Base-by-base conservation (phyloP, 495 filamentous ascomycete genomes). In the Xylaria longipes region DNA sequence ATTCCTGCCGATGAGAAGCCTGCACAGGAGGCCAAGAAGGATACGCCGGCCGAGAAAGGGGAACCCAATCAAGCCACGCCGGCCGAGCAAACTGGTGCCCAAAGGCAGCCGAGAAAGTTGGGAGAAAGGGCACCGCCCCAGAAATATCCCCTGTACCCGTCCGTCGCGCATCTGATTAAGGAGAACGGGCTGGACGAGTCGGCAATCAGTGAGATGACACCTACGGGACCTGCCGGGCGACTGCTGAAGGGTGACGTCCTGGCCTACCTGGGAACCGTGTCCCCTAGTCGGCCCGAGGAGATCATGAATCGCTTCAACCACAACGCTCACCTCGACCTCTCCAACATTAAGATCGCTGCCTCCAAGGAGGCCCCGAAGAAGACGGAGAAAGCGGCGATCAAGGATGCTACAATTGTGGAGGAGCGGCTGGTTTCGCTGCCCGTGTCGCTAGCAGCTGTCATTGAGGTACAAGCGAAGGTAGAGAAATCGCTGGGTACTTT, bases 221-320 rank as follows among this genome's bases (percentile, higher is more conserved):
- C 93, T 12, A 95, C 91, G 35, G 96, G 96, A 20, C 96, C 96
- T 43, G 92, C 91, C 79, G 94, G 95, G 58, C 91, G 97, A 60
- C 85, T 99, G 52, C 87, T 99, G 43, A 99, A 99, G 83, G 96
- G 96, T 60, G 96, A 99, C 79, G 93, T 99, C 11, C 89, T 99
- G 56, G 94, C 94, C 39, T 96, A 95, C 79, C 83, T 98, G 17
- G 96, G 97, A 63, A 82, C 82, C 67, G 92, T 97, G 75, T 81
- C 90, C 56, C 80, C 89, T 50, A 83, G 88, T 29, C 92, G 92
- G 75, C 90, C 94, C 9, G 83, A 87, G n/a, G 84, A 90, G 50
- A 88, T 93, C 71, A 90, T 90, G 52, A 82, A 85, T 33, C 88
- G 89, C 12, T 89, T 98, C 75, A 81, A 85, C 56, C 91, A 96